phyloP scores from a whole-genome alignment of 176 grass and related monocot genomes.

The Cocos nucifera region DNA sequence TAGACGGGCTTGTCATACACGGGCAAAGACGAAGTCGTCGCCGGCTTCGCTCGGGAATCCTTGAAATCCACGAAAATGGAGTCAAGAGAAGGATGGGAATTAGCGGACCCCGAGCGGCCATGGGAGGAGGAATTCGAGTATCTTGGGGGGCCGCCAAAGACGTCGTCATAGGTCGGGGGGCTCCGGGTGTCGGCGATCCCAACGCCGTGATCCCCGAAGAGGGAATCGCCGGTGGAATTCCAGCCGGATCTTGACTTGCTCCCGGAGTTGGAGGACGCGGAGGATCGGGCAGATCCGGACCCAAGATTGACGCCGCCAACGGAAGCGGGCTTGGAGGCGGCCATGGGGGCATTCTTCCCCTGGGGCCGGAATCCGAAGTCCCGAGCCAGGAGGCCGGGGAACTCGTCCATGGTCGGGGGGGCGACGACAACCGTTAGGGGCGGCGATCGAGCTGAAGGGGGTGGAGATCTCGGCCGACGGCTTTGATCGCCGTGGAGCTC shows the following conservation, averaged over 20 bases:
- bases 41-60: conserved; percentile 7
- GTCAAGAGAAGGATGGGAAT: conserved; percentile 19
- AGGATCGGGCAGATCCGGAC: neutral
- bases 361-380: conserved; percentile 73
- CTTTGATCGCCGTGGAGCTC: neutral
- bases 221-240: conserved; percentile 11
- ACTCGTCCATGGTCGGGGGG: conserved; percentile 54
- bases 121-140: conserved; percentile 20
- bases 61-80: conserved; percentile 10
- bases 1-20: conserved; percentile 27
- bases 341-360: conserved; percentile 64
- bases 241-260: conserved; percentile 41
- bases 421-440: neutral
- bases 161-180: conserved; percentile 25
- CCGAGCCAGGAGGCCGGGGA: conserved; percentile 58
- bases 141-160: conserved; percentile 1
- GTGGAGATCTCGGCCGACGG: too few relatives aligned
- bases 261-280: conserved; percentile 15
- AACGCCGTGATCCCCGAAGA: conserved; percentile 36
- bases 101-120: too few relatives aligned
- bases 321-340: conserved; percentile 19
- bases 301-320: neutral
- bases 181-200: neutral
- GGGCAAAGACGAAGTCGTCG: conserved; percentile 2
- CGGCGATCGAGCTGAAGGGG: neutral